A percentile compares a stretch with the other conserved stretches of the same genome.
These are phyloP conservation scores for Neonothopanus nambi DNA, from an alignment of 1,284 basidiomycete species.

Conservation along the genomic window DNA sequence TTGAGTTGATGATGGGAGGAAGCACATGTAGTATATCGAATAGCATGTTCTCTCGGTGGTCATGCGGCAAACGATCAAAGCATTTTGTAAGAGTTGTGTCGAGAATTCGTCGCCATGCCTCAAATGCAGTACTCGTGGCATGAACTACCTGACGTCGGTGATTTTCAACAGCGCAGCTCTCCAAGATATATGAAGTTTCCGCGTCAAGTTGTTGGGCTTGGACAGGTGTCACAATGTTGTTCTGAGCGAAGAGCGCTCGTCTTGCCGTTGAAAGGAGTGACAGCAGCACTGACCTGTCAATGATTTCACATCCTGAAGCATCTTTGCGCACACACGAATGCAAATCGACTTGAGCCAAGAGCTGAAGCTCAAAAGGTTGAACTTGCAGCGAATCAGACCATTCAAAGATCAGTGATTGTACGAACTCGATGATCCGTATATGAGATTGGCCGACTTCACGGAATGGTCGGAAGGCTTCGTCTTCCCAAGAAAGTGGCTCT, in stretches of 20 bases:
- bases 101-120: constrained; percentile 81
- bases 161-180: constrained; percentile 85
- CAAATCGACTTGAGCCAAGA: constrained; percentile 72
- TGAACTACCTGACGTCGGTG: constrained; percentile 79
- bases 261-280: constrained; percentile 64
- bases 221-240: constrained; percentile 59
- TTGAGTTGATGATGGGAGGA: constrained; percentile 57
- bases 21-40: constrained; percentile 86
- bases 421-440: constrained; percentile 82
- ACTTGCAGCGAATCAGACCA: constrained; percentile 80
- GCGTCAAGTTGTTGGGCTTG: constrained; percentile 69
- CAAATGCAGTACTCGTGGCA: constrained; percentile 70
- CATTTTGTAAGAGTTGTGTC: constrained; percentile 84
- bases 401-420: constrained; percentile 84
- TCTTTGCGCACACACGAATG: constrained; percentile 75
- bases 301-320: constrained; percentile 76
- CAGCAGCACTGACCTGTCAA: constrained; percentile 74
- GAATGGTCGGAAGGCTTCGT: constrained; percentile 57
- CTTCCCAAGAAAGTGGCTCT: constrained; percentile 44
- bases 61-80: constrained; percentile 78
- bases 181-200: constrained; percentile 77
- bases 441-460: constrained; percentile 78
- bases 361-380: constrained; percentile 61
- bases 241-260: constrained; percentile 65
- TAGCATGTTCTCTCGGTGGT: constrained; percentile 81